Base-by-base conservation (phyloP, 202 grass and related monocot species). In the Eragrostis tef region DNA sequence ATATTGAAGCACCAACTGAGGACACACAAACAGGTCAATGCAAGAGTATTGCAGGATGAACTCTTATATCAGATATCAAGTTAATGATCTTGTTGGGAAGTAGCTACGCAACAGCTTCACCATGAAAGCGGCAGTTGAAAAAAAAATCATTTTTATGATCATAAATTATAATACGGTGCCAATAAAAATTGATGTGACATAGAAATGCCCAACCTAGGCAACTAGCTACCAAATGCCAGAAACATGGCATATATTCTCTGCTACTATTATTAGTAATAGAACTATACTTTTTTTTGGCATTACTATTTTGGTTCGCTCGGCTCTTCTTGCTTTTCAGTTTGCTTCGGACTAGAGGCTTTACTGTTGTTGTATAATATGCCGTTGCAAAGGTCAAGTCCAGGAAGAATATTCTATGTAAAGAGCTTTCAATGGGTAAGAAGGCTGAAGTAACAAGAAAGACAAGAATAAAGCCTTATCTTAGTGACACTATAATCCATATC, bases 41-140 rank as follows among this genome's bases (percentile, higher is more conserved):
- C 13, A 73, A 0, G 59, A 50, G 17, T 29, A 27, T 53, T 66
- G 36, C 21, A 71, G 13, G 47, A 71, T 9, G 16, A 65, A 48
- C 6, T 81, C 3, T 51, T 76, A 54, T 81, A 82, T 77, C 13
- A 83, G 42, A 87, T 48, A 13, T 65, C 57, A 20, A 21, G 27
- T 26, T 58, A 15, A 65, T 74, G 19, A 20, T 10, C 16, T 58
- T 60, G 48, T n/a, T 13, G 48, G n/a, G 46, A 61, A 74, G 49
- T 65, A 65, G 59, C 13, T 58, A 46, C 5, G 14, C 6, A 56
- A 59, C 10, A 67, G 57, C 10, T 79, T 67, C 39, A 39, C 25
- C 21, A 34, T 47, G 63, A 77, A 48, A 71, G 56, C 22, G 64
- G 34, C 34, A 31, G 22, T n/a, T 8, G 65, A 56, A 10, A 60